Conservation (phyloP, 305 asterid species). For the Striga hermonthica region DNA sequence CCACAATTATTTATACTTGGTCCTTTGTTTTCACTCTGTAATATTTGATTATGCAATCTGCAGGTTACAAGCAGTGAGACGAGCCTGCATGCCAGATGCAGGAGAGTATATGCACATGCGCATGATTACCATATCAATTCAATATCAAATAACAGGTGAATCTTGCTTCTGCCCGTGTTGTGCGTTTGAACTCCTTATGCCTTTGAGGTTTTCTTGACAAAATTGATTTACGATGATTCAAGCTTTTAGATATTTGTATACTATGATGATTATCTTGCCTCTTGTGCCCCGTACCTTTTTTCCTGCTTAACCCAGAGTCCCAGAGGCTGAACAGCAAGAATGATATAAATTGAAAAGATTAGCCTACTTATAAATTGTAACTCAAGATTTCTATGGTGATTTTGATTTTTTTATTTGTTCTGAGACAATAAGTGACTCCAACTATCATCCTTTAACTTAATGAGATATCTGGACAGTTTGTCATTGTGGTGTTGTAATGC, state of each 20-base stretch:
- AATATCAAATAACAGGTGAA: slow-evolving; percentile 93
- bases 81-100: slow-evolving; percentile 86
- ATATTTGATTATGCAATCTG: slow-evolving; percentile 31
- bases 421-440: neutral
- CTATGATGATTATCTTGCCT: slow-evolving; percentile 17
- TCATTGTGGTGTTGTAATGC: slow-evolving; percentile 17
- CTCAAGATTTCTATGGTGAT: slow-evolving; percentile 23
- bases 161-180: slow-evolving; percentile 21
- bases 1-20: slow-evolving; percentile 18
- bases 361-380: slow-evolving; percentile 10
- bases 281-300: slow-evolving; percentile 21
- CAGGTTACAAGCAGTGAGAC: slow-evolving; percentile 90
- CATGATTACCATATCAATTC: slow-evolving; percentile 98
- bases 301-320: slow-evolving; percentile 22
- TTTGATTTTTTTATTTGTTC: slow-evolving; percentile 11
- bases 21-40: slow-evolving; percentile 21
- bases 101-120: slow-evolving; percentile 97
- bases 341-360: slow-evolving; percentile 20
- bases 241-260: slow-evolving; percentile 14
- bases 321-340: slow-evolving; percentile 25
- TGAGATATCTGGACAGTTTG: slow-evolving; percentile 15
- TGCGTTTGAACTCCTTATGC: slow-evolving; percentile 12
- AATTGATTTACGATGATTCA: slow-evolving; percentile 12
- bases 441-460: slow-evolving; percentile 1
- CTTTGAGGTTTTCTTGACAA: slow-evolving; percentile 9